A percentile compares a stretch with the other conserved stretches of the same genome.
Evolutionary conservation across 2,329 filamentous ascomycete species (phyloP).

Genomic region (Atkinsonella texensis): DNA sequence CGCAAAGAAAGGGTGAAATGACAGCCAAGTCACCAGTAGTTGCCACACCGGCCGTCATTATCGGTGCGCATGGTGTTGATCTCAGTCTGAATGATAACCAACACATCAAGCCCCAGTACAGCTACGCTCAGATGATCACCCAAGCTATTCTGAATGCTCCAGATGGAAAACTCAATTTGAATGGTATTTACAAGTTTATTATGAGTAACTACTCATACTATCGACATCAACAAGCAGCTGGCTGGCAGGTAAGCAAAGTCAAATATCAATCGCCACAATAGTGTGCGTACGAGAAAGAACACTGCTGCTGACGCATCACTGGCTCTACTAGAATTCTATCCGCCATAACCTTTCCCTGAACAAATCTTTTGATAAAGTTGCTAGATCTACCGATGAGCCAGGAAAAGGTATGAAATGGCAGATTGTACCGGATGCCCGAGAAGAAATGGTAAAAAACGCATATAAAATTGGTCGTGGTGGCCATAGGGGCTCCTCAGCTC

Average conservation of each 20-base stretch:
- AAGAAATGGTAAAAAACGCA: constrained; percentile 75
- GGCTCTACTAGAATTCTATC: constrained; percentile 64
- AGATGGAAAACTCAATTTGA: constrained; percentile 81
- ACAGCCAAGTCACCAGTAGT: constrained; percentile 20
- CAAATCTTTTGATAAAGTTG: constrained; percentile 88
- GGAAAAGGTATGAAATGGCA: constrained; percentile 99
- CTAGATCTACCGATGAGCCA: constrained; percentile 84
- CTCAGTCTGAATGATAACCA: constrained; percentile 73
- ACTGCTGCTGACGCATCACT: neutral
- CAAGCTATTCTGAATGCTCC: constrained; percentile 83
- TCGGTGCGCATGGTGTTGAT: constrained; percentile 48
- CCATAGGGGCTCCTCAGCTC: constrained; percentile 55
- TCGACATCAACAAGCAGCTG: constrained; percentile 59
- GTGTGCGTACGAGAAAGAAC: neutral
- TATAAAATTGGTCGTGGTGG: constrained; percentile 49
- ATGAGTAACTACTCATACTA: constrained; percentile 89
- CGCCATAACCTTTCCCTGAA: constrained; percentile 92
- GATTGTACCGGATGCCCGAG: constrained; percentile 69
- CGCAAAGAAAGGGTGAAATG: constrained; percentile 16
- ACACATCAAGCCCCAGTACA: constrained; percentile 90
- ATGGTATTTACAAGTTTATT: constrained; percentile 90
- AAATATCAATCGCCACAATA: neutral
- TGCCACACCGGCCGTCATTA: constrained; percentile 24
- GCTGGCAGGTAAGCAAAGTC: constrained; percentile 66
- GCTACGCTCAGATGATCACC: constrained; percentile 93